Base-by-base conservation (phyloP, 768 basidiomycete species). In the Aureoboletus auriporus region DNA sequence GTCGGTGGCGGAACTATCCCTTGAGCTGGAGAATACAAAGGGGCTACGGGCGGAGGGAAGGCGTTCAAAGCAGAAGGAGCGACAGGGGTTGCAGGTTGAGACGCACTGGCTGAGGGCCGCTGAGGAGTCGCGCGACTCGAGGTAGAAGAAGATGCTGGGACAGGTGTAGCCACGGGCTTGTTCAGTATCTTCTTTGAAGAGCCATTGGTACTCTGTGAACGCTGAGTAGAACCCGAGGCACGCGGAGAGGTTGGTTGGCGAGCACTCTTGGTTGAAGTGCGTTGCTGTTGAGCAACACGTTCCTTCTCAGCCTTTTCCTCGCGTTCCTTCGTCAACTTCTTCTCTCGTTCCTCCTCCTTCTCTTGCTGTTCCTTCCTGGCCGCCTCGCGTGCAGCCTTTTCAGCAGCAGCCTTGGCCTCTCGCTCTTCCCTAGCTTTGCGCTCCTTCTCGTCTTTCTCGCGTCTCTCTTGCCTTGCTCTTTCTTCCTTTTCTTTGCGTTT, bases 401-500 rank as follows among this genome's bases (percentile, higher is more conserved):
- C 83, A 35, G 69, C 68, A 40, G 73, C 71, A 39, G 63, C 63
- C 56, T 72, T 78, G 26, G 76, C 78, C 59, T 88, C 87, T 42
- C 77, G 74, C 58, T 91, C 89, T 55, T 81, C 78, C 56, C 73
- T 76, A 10, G 65, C 74, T 58, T 82, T 78, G 42, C 83, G 75
- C 58, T 93, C 91, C 49, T 66, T 69, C 52, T 80, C 81, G 57
- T 83, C 81, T 58, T 75, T 77, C 45, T 78, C 75, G 36, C 73
- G 72, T 46, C 76, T 71, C 46, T 80, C 79, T 26, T 70, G 68
- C 56, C 67, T 75, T 30, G 59, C 67, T 50, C 71, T 80, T 57
- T 89, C 84, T 61, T 89, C 87, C 67, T 79, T 82, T 71, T 89
- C 85, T 64, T 77, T 83, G 52, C 78, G 78, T 70, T 85, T 83